Conservation (phyloP, 1,284 basidiomycete species). For the Gymnopus androsaceus region DNA sequence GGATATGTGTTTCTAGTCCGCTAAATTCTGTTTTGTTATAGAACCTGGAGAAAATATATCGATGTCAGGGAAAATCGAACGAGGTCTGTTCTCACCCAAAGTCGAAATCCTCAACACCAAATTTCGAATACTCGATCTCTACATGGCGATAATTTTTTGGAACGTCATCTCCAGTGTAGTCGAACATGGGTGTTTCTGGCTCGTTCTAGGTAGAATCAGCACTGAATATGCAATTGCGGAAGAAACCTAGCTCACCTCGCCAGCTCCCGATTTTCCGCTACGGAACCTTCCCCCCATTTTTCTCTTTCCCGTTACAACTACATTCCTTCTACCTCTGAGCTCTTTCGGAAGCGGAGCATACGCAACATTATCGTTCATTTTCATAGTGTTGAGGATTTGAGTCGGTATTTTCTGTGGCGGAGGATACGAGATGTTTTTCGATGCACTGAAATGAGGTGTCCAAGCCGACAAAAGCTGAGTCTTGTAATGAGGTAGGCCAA, state of each 20-base stretch:
- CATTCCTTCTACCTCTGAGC: constrained; percentile 80
- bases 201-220: constrained; percentile 42
- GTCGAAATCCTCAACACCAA: constrained; percentile 99
- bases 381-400: constrained; percentile 77
- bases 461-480: constrained; percentile 81
- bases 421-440: constrained; percentile 40
- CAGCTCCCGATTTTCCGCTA: constrained; percentile 67
- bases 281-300: constrained; percentile 74
- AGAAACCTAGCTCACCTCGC: constrained; percentile 38
- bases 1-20: constrained; percentile 95
- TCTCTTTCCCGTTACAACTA: constrained; percentile 52
- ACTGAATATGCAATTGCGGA: constrained; percentile 7
- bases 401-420: constrained; percentile 79
- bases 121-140: constrained; percentile 98
- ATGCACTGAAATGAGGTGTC: constrained; percentile 53
- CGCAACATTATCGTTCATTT: constrained; percentile 84
- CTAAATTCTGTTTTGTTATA: constrained; percentile 90
- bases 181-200: constrained; percentile 48
- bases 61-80: background rate
- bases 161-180: constrained; percentile 59
- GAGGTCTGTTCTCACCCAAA: constrained; percentile 67
- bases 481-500: constrained; percentile 91
- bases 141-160: constrained; percentile 89
- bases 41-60: constrained; percentile 55
- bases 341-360: constrained; percentile 88